Evolutionary conservation across 495 filamentous ascomycete genomes (phyloP), one percentile per base, ranked within the genome.

Genomic region (Hypoxylon fuscum): DNA sequence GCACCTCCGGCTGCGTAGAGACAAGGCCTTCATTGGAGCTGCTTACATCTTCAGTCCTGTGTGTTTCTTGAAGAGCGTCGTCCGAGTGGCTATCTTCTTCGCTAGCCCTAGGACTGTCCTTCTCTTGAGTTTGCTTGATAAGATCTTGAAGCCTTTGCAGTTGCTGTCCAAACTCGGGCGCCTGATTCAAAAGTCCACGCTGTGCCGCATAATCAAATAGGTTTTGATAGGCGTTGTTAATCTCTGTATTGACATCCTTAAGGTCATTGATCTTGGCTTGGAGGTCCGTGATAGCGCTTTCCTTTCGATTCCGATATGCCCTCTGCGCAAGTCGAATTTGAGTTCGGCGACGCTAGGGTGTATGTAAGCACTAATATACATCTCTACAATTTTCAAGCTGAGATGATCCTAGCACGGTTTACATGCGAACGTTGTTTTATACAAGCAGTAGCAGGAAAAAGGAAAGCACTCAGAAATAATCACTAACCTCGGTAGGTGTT

Each of bases 301-400:
- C 91, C 69, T 95, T 94, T 12, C 91, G 87, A 61, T 90, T 85
- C 8, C 92, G 86, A 67, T 96, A 96, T 1, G 91, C 91, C 27
- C 91, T 81, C 68, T 96, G 92, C 8, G 92, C 92, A 52, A 95
- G 81, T 32, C 92, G 86, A 51, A 94, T 93, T 74, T 96, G 92
- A n/a, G 89, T 93, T 46, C 92, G 84, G 29, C 92, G 86, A 43
- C 90, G 86, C 90, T 96, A 66, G 21, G n/a, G 55, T 48, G 5
- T 25, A 50, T 59, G 48, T 64, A 52, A 50, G 55, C n/a, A n/a
- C n/a, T n/a, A n/a, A n/a, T 29, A 65, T 47, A 58, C 46, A 34
- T 37, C 31, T 51, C 32, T 27, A 47, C 27, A 22, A 27, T 4
- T 27, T 45, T 22, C 18, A 5, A 27, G 41, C 17, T 54, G n/a